A percentile compares a stretch with the other conserved stretches of the same genome.
These are phyloP conservation scores for Choricystis sp. DNA, from an alignment of 139 green algal species.

Conservation along the genomic window DNA sequence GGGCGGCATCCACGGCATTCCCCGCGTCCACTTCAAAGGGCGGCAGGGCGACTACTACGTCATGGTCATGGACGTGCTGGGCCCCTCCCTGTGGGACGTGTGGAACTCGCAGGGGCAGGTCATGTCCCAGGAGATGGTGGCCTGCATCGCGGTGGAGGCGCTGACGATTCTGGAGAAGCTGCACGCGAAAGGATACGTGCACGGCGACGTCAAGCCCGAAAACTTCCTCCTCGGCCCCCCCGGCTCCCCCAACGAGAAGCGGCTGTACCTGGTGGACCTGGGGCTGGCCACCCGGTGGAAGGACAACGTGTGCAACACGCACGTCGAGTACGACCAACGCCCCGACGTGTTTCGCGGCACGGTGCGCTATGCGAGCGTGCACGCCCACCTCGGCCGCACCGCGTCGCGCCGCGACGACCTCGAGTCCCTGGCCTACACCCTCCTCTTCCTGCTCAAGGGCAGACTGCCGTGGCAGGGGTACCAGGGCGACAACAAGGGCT, in stretches of 20 bases:
- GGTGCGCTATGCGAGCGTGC: conserved; percentile 92
- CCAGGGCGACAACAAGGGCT: conserved; percentile 79
- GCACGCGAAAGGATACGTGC: conserved; percentile 90
- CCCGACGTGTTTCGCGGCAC: conserved; percentile 96
- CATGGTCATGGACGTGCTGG: conserved; percentile 99
- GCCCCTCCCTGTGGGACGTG: conserved; percentile 92
- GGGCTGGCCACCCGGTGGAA: conserved; percentile 52
- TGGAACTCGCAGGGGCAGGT: conserved; percentile 88
- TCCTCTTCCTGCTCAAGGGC: conserved; percentile 92
- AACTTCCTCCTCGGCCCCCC: conserved; percentile 93
- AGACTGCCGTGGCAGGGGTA: conserved; percentile 87
- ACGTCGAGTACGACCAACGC: conserved; percentile 98
- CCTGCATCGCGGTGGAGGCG: conserved; percentile 93
- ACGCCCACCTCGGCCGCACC: conserved; percentile 92
- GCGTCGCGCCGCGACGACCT: conserved; percentile 87
- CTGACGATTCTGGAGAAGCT: conserved; percentile 94
- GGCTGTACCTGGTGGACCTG: conserved; percentile 92
- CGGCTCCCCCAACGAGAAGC: conserved; percentile 71
- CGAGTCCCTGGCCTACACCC: conserved; percentile 95
- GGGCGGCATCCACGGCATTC: conserved; percentile 66
- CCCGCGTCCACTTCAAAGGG: conserved; percentile 94
- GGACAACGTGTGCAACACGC: conserved; percentile 61
- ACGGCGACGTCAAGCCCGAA: conserved; percentile 98
- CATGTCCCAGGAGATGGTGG: conserved; percentile 98
- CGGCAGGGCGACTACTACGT: conserved; percentile 95